A percentile compares a stretch with the other conserved stretches of the same genome.
phyloP scores from a whole-genome alignment of 2,329 filamentous ascomycete species.

The Pyricularia sp. region DNA sequence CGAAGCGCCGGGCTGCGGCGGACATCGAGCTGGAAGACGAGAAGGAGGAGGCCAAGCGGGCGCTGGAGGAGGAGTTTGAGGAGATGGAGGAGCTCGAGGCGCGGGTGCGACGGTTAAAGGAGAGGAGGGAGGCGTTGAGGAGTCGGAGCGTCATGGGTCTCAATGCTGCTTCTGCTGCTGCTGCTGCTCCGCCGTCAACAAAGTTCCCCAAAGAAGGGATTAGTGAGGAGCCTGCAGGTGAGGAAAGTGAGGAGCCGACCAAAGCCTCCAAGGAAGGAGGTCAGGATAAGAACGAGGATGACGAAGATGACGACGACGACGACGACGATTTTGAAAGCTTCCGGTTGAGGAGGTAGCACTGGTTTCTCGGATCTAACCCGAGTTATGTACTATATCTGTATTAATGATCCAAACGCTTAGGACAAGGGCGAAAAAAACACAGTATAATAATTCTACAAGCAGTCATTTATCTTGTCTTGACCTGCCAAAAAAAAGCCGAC shows the following conservation, averaged over 20 bases:
- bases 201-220: slow-evolving; percentile 7
- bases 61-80: slow-evolving; percentile 69
- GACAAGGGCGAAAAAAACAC: background rate
- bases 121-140: slow-evolving; percentile 60
- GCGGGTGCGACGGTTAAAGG: slow-evolving; percentile 58
- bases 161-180: background rate
- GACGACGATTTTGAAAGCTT: slow-evolving; percentile 54
- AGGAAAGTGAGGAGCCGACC: background rate
- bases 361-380: background rate
- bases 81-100: slow-evolving; percentile 75
- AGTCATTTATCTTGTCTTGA: background rate
- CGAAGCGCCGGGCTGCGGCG: slow-evolving; percentile 41
- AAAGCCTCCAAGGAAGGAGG: slow-evolving; percentile 22
- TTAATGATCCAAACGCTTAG: background rate
- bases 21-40: slow-evolving; percentile 55
- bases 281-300: slow-evolving; percentile 30
- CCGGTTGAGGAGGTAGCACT: slow-evolving; percentile 28
- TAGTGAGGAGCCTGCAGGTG: no score
- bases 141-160: slow-evolving; percentile 17
- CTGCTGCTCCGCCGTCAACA: background rate
- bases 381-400: slow-evolving; percentile 2
- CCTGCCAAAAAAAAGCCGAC: background rate
- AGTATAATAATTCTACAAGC: background rate
- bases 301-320: slow-evolving; percentile 33
- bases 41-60: slow-evolving; percentile 64